Base-by-base conservation (phyloP, 108 stramenopile genomes). In the Cyclostephanos tholiformis region DNA sequence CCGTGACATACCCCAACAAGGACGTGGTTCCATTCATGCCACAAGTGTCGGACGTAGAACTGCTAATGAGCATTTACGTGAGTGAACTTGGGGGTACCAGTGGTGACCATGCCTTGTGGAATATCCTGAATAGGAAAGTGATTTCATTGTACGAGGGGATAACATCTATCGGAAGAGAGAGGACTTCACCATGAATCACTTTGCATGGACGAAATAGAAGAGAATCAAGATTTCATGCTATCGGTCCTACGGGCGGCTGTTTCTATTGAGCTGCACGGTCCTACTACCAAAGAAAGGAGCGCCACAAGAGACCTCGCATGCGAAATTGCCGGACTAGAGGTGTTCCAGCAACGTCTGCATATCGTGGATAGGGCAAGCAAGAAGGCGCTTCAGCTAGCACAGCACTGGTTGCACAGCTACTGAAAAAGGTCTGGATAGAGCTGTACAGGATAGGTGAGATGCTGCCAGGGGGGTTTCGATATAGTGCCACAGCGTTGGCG, bases 211-310 rank as follows among this genome's bases (percentile, higher is more conserved):
- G 72, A 84, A 36, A 25, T 89, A 14, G 66, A 73, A 27, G 62
- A 71, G 16, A 85, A 82, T 62, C 66, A 67, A 53, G 46, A 63
- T 2, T 53, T 74, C 1, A 75, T 89, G 72, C 67, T 87, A 2
- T 51, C 73, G 9, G 69, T 85, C 35, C 27, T 89, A 6, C 67
- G 76, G 35, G 85, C 84, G 30, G 74, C 76, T 9, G 84, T 89
- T 10, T 76, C 79, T 3, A 67, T 85, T 43, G 79, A 70, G 22
- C 27, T 65, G 16, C 35, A 70, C 14, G 63, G 61, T 55, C 4
- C 41, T 30, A 26, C 17, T 49, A 26, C 58, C 6, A 32, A 32
- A 12, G 73, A 75, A 46, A 65, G 59, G 32, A 49, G 19, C 1
- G 64, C 59, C 5, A 69, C 80, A 7, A 51, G 59, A 50, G 51